These are phyloP conservation scores for Cornus controversa DNA, from an alignment of 148 eudicot species.

Conservation along the genomic window DNA sequence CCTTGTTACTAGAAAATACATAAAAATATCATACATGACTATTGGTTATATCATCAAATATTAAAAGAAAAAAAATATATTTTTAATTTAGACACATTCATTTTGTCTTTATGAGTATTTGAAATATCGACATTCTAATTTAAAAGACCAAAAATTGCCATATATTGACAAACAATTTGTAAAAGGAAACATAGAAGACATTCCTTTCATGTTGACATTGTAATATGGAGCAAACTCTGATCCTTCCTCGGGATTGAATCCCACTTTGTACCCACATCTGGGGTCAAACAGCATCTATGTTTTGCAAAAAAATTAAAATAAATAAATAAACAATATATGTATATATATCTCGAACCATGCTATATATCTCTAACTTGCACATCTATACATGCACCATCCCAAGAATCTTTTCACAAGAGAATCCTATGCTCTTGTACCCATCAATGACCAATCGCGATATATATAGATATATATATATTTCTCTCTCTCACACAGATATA, in stretches of 20 bases:
- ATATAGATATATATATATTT: too few relatives aligned
- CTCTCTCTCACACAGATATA: too few relatives aligned
- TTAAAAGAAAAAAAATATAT: too few relatives aligned
- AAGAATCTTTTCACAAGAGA: constrained; percentile 13
- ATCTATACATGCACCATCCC: neutral
- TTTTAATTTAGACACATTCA: too few relatives aligned
- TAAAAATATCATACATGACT: too few relatives aligned
- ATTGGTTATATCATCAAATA: too few relatives aligned
- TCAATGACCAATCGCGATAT: neutral
- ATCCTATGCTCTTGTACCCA: constrained; percentile 37
- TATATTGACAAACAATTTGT: neutral
- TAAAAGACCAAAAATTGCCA: too few relatives aligned
- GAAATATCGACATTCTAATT: too few relatives aligned
- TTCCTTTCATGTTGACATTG: neutral
- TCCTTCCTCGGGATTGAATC: constrained; percentile 29
- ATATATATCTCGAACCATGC: too few relatives aligned
- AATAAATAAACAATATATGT: neutral
- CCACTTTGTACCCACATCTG: constrained; percentile 26
- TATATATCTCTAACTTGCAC: neutral
- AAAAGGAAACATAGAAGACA: neutral
- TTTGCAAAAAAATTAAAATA: neutral
- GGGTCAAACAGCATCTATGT: constrained; percentile 21
- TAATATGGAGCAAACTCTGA: constrained; percentile 1
- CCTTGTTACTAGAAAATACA: too few relatives aligned
- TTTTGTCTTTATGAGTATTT: too few relatives aligned